A percentile compares a stretch with the other conserved stretches of the same genome.
These are phyloP conservation scores for Suhomyces bokatorum DNA, from an alignment of 1,139 yeast genomes.

Conservation along the genomic window DNA sequence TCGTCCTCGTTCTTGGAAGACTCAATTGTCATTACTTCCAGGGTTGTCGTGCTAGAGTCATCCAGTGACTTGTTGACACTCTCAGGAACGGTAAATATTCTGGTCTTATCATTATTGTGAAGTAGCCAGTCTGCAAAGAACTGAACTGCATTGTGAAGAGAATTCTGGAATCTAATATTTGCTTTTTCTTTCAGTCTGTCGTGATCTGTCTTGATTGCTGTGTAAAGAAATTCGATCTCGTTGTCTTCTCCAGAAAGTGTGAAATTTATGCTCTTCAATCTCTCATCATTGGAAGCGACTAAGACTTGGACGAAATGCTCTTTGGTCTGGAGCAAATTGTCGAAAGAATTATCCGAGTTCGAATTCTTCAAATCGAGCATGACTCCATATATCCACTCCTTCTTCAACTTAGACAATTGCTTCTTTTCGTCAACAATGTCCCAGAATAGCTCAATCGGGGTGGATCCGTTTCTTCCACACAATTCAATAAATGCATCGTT, in stretches of 20 bases:
- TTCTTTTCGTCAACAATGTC: slow-evolving; percentile 69
- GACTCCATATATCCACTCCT: slow-evolving; percentile 57
- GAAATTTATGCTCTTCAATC: slow-evolving; percentile 26
- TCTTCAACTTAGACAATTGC: slow-evolving; percentile 55
- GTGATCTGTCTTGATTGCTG: slow-evolving; percentile 27
- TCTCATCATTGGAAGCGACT: slow-evolving; percentile 26
- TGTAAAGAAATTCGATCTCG: slow-evolving; percentile 30
- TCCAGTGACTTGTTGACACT: slow-evolving; percentile 1
- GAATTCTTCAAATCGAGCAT: slow-evolving; percentile 35
- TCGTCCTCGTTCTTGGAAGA: slow-evolving; percentile 7
- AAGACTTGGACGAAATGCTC: slow-evolving; percentile 24
- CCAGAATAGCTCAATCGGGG: slow-evolving; percentile 76
- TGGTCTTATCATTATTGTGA: slow-evolving; percentile 16
- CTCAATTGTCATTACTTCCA: not conserved
- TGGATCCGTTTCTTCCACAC: slow-evolving; percentile 79
- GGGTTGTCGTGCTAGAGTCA: slow-evolving; percentile 4
- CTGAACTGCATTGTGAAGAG: slow-evolving; percentile 12
- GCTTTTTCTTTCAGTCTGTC: slow-evolving; percentile 19
- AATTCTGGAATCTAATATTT: slow-evolving; percentile 13
- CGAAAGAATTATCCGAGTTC: slow-evolving; percentile 18
- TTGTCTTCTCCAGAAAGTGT: slow-evolving; percentile 17
- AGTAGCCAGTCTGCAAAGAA: slow-evolving; percentile 23
- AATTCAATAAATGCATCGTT: slow-evolving; percentile 61
- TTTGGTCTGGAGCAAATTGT: slow-evolving; percentile 18
- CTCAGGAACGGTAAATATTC: slow-evolving; percentile 4